Evolutionary conservation across 805 yeast genomes (phyloP).

Genomic region (Peterozyma xylosa): DNA sequence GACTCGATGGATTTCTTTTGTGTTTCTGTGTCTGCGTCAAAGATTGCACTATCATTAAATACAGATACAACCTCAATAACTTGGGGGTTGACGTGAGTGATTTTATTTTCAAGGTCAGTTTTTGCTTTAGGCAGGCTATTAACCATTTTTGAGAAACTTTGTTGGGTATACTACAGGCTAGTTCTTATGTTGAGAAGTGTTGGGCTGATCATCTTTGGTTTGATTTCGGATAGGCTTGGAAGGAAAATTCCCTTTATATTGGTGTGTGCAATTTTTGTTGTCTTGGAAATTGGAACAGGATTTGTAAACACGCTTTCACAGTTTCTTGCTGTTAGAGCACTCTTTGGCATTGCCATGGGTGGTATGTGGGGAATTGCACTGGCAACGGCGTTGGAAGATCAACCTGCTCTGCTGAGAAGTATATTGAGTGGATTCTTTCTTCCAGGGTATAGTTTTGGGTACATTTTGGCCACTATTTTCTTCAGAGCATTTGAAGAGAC

Average conservation of each 20-base stretch:
- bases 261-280: conserved; percentile 30
- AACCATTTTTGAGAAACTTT: too few species aligned
- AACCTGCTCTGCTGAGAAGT: conserved; percentile 36
- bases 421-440: conserved; percentile 54
- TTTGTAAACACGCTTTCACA: conserved; percentile 40
- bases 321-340: conserved; percentile 45
- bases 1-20: conserved; percentile 50
- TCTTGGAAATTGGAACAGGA: conserved; percentile 46
- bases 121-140: too few species aligned
- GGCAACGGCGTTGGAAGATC: conserved; percentile 35
- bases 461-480: conserved; percentile 46
- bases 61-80: conserved; percentile 32
- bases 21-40: conserved; percentile 33
- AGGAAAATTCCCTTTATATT: conserved; percentile 41
- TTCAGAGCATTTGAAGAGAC: conserved; percentile 44
- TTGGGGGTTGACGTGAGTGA: conserved; percentile 27
- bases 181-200: conserved; percentile 53
- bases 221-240: conserved; percentile 41
- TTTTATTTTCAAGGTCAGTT: too few species aligned
- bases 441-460: conserved; percentile 62
- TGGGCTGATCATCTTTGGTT: conserved; percentile 46
- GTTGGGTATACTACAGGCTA: conserved; percentile 11
- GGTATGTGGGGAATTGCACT: conserved; percentile 35
- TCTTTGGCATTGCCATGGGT: conserved; percentile 49
- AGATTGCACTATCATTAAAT: conserved; percentile 31